phyloP scores from a whole-genome alignment of 768 basidiomycete species.

The Mycena amicta region DNA sequence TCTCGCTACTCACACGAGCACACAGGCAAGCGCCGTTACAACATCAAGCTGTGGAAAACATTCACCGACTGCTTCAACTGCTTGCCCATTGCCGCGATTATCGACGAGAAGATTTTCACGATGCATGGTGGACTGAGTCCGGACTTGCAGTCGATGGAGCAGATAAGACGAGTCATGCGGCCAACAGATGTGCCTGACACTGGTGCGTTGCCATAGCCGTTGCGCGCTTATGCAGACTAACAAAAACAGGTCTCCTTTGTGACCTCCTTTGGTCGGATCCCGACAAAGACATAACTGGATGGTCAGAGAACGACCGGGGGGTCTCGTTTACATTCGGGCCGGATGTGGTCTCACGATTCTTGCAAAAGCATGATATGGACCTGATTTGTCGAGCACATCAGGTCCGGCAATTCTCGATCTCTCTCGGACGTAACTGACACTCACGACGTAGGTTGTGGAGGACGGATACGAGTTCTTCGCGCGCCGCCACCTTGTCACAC shows the following conservation, averaged over 20 bases:
- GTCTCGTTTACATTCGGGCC: conserved; percentile 99
- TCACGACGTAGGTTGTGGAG: conserved; percentile 80
- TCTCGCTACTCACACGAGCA: conserved; percentile 1
- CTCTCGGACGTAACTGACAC: neutral
- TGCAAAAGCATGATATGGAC: conserved; percentile 99
- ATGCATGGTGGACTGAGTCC: conserved; percentile 99
- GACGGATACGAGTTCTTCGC: conserved; percentile 99
- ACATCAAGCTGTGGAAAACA: conserved; percentile 99
- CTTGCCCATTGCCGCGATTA: conserved; percentile 97
- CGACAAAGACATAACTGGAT: conserved; percentile 98
- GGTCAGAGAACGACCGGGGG: conserved; percentile 99
- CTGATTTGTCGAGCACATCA: conserved; percentile 98
- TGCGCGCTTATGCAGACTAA: conserved; percentile 2
- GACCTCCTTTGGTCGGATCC: conserved; percentile 99
- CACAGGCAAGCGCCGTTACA: conserved; percentile 98
- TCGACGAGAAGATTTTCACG: conserved; percentile 99
- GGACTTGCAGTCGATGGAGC: conserved; percentile 98
- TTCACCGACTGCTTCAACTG: conserved; percentile 99
- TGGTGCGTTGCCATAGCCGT: conserved; percentile 50
- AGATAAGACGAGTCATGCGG: conserved; percentile 98
- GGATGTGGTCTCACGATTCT: conserved; percentile 96
- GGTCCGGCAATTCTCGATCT: conserved; percentile 47
- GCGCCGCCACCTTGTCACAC: conserved; percentile 93
- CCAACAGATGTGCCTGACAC: conserved; percentile 99
- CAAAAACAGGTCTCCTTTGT: conserved; percentile 76